A percentile compares a stretch with the other conserved stretches of the same genome.
These are phyloP conservation scores for Niebla homalea DNA, from an alignment of 495 filamentous ascomycete species.

Conservation along the genomic window DNA sequence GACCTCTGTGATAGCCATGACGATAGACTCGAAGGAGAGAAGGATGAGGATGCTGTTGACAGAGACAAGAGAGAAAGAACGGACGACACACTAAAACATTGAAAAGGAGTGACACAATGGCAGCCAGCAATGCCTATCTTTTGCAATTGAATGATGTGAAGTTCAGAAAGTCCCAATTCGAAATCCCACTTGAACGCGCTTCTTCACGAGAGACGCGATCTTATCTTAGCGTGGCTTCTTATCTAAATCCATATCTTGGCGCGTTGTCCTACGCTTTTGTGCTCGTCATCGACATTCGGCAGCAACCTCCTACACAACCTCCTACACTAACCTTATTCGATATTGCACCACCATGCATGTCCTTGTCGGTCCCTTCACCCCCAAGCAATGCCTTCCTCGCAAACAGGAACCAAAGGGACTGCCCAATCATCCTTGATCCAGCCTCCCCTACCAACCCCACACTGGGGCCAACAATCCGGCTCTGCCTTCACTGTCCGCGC, in stretches of 20 bases:
- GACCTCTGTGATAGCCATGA: constrained; percentile 16
- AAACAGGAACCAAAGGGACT: too few species aligned
- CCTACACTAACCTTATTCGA: too few species aligned
- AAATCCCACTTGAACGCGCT: neutral
- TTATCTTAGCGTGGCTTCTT: neutral
- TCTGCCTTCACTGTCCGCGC: constrained; percentile 13
- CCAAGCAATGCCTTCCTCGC: too few species aligned
- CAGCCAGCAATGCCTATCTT: neutral
- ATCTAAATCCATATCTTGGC: neutral
- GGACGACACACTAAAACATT: neutral
- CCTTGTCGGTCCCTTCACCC: too few species aligned
- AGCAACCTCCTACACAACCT: too few species aligned
- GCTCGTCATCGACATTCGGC: too few species aligned
- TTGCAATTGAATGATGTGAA: neutral
- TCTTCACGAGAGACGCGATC: neutral
- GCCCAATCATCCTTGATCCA: too few species aligned
- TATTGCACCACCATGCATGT: too few species aligned
- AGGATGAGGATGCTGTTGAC: neutral
- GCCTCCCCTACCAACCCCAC: constrained; percentile 14
- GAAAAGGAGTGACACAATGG: neutral
- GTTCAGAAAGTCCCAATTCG: too few species aligned
- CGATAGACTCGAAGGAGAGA: neutral
- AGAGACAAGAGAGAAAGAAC: neutral
- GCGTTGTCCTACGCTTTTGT: neutral
- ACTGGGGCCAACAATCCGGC: constrained; percentile 9